Percentiles rank a stretch among this genome's conserved stretches.
phyloP scores from a whole-genome alignment of 2,329 filamentous ascomycete species.

The Zasmidium cellare region DNA sequence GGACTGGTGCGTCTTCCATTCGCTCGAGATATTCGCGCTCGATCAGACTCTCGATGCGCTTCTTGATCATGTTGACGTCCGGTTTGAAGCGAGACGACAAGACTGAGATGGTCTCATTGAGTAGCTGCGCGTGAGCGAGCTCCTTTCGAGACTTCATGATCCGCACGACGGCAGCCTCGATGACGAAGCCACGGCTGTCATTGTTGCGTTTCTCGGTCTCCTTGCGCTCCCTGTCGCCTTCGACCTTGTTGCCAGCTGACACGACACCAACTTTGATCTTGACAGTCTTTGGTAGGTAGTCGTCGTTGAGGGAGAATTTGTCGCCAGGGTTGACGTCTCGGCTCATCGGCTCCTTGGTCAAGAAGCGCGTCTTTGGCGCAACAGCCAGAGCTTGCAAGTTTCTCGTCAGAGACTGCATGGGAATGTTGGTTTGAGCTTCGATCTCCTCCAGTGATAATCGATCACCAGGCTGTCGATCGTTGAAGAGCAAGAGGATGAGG shows the following conservation, averaged over 20 bases:
- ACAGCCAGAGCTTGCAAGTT: constrained; percentile 81
- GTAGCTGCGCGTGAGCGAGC: constrained; percentile 66
- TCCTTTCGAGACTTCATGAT: constrained; percentile 87
- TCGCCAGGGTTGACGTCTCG: constrained; percentile 77
- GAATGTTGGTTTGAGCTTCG: constrained; percentile 77
- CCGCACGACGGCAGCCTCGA: constrained; percentile 75
- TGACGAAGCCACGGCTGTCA: constrained; percentile 67
- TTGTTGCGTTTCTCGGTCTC: constrained; percentile 76
- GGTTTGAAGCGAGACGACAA: constrained; percentile 70
- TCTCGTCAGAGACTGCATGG: constrained; percentile 69
- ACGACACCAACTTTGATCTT: constrained; percentile 90
- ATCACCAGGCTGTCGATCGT: constrained; percentile 61
- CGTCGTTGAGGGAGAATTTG: constrained; percentile 76
- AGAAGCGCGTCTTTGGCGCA: constrained; percentile 76
- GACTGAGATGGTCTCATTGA: constrained; percentile 71
- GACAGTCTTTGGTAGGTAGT: constrained; percentile 78
- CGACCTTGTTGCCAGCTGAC: constrained; percentile 77
- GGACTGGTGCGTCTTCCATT: constrained; percentile 62
- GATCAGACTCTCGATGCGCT: constrained; percentile 75
- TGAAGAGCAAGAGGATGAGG: constrained; percentile 87
- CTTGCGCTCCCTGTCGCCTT: constrained; percentile 66
- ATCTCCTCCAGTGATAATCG: constrained; percentile 72
- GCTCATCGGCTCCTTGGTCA: constrained; percentile 76
- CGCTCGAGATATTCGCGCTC: constrained; percentile 76
- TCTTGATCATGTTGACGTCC: constrained; percentile 76